A percentile compares a stretch with the other conserved stretches of the same genome.
Evolutionary conservation across 257 asterid genomes (phyloP).

Genomic region (Dorcoceras hygrometricum): DNA sequence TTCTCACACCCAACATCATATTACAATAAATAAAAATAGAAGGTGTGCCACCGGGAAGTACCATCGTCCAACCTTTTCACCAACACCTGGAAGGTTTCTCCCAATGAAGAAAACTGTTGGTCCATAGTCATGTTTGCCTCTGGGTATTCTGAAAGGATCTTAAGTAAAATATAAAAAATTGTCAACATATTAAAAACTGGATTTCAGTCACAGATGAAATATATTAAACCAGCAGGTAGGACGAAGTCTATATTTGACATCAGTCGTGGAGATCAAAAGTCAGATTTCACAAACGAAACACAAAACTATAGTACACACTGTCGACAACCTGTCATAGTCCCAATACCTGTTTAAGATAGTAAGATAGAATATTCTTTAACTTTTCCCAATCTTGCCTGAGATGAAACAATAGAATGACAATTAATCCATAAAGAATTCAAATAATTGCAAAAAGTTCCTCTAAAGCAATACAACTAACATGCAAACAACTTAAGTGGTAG

Average conservation of each 20-base stretch:
- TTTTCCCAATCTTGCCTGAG: conserved; percentile 86
- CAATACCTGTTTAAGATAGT: conserved; percentile 77
- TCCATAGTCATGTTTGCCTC: conserved; percentile 77
- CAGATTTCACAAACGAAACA: conserved; percentile 13
- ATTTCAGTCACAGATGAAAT: background rate
- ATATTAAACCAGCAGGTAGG: conserved; percentile 10
- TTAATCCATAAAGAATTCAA: conserved; percentile 20
- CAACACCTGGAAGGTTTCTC: conserved; percentile 75
- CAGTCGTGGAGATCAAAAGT: conserved; percentile 18
- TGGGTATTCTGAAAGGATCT: conserved; percentile 84
- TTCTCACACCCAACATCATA: conserved; percentile 11
- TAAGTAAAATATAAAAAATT: conserved; percentile 22
- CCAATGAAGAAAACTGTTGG: conserved; percentile 66
- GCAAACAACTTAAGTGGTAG: background rate
- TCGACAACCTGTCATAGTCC: conserved; percentile 28
- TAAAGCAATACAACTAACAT: background rate
- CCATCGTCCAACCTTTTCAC: conserved; percentile 96
- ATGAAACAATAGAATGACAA: conserved; percentile 23
- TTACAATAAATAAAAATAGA: conserved; percentile 20
- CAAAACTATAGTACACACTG: background rate
- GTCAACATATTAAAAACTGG: background rate
- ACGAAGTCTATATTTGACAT: conserved; percentile 3
- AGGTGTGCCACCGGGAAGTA: conserved; percentile 51
- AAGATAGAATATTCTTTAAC: conserved; percentile 64
- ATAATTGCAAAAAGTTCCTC: background rate